Evolutionary conservation across 495 filamentous ascomycete genomes (phyloP), one percentile per base, ranked within the genome.

Genomic region (Aspergillus cavernicola): DNA sequence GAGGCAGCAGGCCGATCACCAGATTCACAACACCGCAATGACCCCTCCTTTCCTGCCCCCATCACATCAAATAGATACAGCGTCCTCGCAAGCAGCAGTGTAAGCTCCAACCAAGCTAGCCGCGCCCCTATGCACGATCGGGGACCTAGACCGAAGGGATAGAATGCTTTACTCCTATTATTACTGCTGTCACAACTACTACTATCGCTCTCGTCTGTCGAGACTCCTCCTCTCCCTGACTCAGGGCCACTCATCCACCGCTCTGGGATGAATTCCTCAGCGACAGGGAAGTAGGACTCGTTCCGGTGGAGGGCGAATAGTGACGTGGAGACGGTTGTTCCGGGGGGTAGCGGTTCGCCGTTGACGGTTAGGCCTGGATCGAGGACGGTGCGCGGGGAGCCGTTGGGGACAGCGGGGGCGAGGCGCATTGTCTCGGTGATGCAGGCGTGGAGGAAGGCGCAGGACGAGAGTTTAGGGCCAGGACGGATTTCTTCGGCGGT

Each of bases 351-450:
- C 51, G 71, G 71, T 10, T 79, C 63, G 9, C 76, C 77, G 38
- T 82, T 77, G 11, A 87, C 74, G 8, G 70, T 57, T 7, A 78
- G 67, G 10, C 84, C 85, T 28, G 75, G 80, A 4, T 68, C 60
- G 31, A 80, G 75, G 2, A 83, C 80, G 58, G 84, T 78, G 4
- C 84, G 74, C 6, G 79, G 80, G 6, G 82, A 66, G 0, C 77
- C 65, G 10, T 82, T 81, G 0, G 77, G 72, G 1, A 85, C 82
- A 0, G 85, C 74, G 3, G 85, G 85, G 0, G 80, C 74, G 20
- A 88, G 68, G 18, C 85, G 78, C 66, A 89, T 73, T 0, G 83
- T 72, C 55, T 90, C 86, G 49, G 87, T 78, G 37, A 86, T 71
- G 55, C 82, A 84, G 9, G 82, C 84, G 41, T 77, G 76, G 2